Conservation (phyloP, 176 grass and related monocot genomes). For the Eleusine coracana region DNA sequence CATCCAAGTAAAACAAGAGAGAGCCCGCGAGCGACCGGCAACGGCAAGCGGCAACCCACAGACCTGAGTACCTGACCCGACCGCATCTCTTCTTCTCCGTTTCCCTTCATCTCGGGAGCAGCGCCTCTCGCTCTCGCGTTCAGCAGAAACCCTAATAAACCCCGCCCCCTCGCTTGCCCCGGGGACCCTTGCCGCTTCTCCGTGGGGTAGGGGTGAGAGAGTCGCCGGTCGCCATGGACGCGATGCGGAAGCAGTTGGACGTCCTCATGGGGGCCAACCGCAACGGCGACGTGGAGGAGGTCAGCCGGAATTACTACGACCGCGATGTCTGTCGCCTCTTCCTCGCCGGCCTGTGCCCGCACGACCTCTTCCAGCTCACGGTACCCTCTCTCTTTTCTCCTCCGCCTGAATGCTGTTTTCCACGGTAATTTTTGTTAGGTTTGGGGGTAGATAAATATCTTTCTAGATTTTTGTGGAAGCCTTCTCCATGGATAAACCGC, state of each 20-base stretch:
- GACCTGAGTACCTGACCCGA: neutral
- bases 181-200: constrained; percentile 23
- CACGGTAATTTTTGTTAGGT: constrained; percentile 19
- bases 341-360: constrained; percentile 87
- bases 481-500: neutral
- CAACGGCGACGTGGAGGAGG: constrained; percentile 91
- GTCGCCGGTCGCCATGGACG: constrained; percentile 55
- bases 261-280: constrained; percentile 97
- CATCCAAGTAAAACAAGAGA: neutral
- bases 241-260: constrained; percentile 91
- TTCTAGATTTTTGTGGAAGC: neutral
- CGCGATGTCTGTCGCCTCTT: constrained; percentile 96
- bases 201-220: neutral
- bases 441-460: neutral
- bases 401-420: neutral
- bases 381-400: constrained; percentile 23
- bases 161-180: neutral
- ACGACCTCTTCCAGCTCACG: constrained; percentile 98
- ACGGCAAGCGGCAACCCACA: neutral
- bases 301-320: constrained; percentile 94
- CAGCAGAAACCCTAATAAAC: constrained; percentile 49
- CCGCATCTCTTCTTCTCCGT: neutral
- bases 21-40: neutral
- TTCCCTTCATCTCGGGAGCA: neutral
- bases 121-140: neutral